Conservation (phyloP, 2,329 filamentous ascomycete species). For the Volutella citrinella region DNA sequence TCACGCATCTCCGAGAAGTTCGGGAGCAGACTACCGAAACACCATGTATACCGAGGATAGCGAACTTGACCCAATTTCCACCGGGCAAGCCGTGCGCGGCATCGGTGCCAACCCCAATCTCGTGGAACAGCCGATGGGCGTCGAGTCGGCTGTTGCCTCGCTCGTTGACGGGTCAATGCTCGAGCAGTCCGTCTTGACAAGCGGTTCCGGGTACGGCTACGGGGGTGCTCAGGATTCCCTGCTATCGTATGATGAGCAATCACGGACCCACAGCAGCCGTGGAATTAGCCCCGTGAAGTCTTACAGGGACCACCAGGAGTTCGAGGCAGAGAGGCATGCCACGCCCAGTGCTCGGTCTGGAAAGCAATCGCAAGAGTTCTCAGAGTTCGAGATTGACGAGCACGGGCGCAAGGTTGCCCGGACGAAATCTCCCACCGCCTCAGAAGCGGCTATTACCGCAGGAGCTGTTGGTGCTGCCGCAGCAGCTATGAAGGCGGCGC, state of each 20-base stretch:
- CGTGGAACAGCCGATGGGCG: slow-evolving; percentile 66
- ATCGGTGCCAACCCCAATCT: slow-evolving; percentile 73
- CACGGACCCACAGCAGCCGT: slow-evolving; percentile 30
- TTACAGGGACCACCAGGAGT: slow-evolving; percentile 37
- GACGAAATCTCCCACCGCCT: slow-evolving; percentile 50
- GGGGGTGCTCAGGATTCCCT: slow-evolving; percentile 36
- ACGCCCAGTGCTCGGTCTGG: slow-evolving; percentile 39
- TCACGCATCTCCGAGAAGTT: slow-evolving; percentile 50
- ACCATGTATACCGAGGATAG: slow-evolving; percentile 51
- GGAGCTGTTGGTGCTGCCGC: slow-evolving; percentile 54
- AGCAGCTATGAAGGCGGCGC: slow-evolving; percentile 48
- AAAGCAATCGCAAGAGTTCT: slow-evolving; percentile 44
- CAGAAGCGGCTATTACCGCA: slow-evolving; percentile 55
- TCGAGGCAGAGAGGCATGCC: slow-evolving; percentile 36
- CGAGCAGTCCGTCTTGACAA: slow-evolving; percentile 67
- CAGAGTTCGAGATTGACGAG: slow-evolving; percentile 57
- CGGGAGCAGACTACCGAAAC: slow-evolving; percentile 53
- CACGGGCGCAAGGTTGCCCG: slow-evolving; percentile 54
- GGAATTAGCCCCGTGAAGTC: slow-evolving; percentile 41
- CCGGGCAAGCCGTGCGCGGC: slow-evolving; percentile 68
- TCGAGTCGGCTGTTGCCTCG: slow-evolving; percentile 90
- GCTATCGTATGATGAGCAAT: slow-evolving; percentile 30
- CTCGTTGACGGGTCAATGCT: slow-evolving; percentile 72
- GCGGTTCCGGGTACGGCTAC: slow-evolving; percentile 51
- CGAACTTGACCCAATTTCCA: slow-evolving; percentile 56